Conservation (phyloP, 345 rosid genomes). For the Eucalyptus marginata region DNA sequence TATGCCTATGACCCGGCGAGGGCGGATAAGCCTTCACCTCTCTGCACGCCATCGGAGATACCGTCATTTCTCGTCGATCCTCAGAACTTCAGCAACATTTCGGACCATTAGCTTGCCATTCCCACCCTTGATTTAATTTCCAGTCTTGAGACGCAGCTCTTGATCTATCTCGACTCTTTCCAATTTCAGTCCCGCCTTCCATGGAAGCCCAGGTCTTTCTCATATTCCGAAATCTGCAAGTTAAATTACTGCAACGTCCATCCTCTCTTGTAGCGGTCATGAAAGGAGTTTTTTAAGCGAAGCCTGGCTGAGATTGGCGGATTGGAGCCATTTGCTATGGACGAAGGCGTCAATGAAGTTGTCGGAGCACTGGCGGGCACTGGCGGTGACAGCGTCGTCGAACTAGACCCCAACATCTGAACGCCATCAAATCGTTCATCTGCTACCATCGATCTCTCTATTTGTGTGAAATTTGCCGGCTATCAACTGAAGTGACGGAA, state of each 20-base stretch:
- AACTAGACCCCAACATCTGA: background rate
- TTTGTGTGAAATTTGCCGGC: background rate
- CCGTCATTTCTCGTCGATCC: background rate
- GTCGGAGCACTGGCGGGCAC: background rate
- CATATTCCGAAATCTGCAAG: background rate
- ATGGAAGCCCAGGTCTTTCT: background rate
- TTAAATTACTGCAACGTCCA: accelerated
- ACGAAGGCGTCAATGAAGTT: background rate
- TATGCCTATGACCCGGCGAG: no score
- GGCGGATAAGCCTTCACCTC: background rate
- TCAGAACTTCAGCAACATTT: background rate
- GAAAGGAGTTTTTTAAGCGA: no score
- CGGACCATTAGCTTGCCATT: background rate
- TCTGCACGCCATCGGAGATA: background rate
- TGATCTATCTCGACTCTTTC: background rate
- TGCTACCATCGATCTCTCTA: background rate
- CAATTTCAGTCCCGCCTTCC: background rate
- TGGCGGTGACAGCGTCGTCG: background rate
- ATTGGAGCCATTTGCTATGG: no score
- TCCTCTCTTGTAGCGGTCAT: background rate
- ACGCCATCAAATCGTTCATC: background rate
- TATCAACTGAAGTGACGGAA: background rate
- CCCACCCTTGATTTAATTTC: background rate
- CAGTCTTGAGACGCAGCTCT: background rate
- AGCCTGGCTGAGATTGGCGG: background rate